Base-by-base conservation (phyloP, 2,329 filamentous ascomycete genomes). In the Trichoderma gracile region DNA sequence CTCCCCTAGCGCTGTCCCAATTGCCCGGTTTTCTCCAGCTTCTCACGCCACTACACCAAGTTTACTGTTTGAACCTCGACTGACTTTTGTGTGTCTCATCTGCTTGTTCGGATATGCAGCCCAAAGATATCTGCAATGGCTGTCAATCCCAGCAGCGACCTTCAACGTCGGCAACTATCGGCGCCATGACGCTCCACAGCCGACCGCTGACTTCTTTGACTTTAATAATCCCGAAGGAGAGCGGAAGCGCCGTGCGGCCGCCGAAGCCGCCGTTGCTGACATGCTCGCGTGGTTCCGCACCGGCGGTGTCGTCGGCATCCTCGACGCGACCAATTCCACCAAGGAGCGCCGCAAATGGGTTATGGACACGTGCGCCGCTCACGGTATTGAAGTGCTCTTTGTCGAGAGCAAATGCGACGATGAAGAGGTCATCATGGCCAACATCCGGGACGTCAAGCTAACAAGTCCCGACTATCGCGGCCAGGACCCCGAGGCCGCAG, bases 161-260 rank as follows among this genome's bases (percentile, higher is more conserved):
- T 99, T 99, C 86, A 99, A 99, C 71, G 95, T 99, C 69, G 95
- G 95, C 75, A 93, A 89, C 74, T 99, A 99, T 77, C 92, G 95
- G 70, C 92, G 95, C 69, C 88, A 89, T 72, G 90, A 91, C 70
- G 96, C 92, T 6, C 93, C 95, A 19, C 93, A 96, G 70, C 95
- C 95, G 17, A 88, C 89, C 3, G 95, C 95, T 70, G 92, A 93
- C 73, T 99, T 99, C 81, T 99, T 99, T 80, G 94, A 97, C 76
- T 93, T 86, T 59, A 86, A 87, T 73, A 99, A 99, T 76, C 80
- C 86, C 47, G 93, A 97, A 76, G 95, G 95, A 68, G 95, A 99
- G 79, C 89, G 91, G 61, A 89, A 93, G 78, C 89, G 95, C 59
- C 89, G 87, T 67, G 93, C 90, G 50, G 95, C 95, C 25, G 95